Evolutionary conservation across 441 rosid genomes (phyloP), one percentile per base, ranked within the genome.

Genomic region (Sinapis alba): DNA sequence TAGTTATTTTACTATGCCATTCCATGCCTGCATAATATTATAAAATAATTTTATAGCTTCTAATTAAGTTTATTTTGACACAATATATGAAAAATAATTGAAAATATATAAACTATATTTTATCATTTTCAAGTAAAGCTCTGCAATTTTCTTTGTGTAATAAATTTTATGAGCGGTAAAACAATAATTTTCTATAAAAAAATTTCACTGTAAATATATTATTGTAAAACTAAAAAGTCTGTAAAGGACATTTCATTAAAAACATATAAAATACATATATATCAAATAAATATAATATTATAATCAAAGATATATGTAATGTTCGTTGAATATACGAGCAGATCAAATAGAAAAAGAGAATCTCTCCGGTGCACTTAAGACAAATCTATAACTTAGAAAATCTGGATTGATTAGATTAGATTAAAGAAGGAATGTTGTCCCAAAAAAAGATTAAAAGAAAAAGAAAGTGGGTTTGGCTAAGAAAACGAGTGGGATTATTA

Each of bases 401-500:
- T 62, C 71, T 62, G 57, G 53, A 41, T 41, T 68, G 41, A 61
- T 61, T 67, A 72, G 57, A 66, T 67, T 70, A 72, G 34, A 26
- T 26, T 27, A 58, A 58, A 58, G 20, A 58, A 58, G 36, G 36
- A 58, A 27, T 58, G 63, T n/a, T 27, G 36, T n/a, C 63, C 62
- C 56, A 54, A n/a, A 3, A 57, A 26, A 27, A 26, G 30, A 58
- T 53, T 67, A 43, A 30, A 50, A 60, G 21, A 11, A 30, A 32
- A 30, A 28, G 71, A 51, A 68, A 63, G 74, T 78, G 81, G 81
- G 78, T 78, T 78, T 78, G 81, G 81, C 81, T 71, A 61, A 56
- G 71, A 78, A 57, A 73, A 73, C 62, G 81, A 78, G 78, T 73
- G 78, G 73, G 77, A 72, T 78, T 66, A 66, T 72, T 87, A 87